A percentile compares a stretch with the other conserved stretches of the same genome.
Conservation (phyloP, 2,329 filamentous ascomycete genomes). For the Colletotrichum sp. region DNA sequence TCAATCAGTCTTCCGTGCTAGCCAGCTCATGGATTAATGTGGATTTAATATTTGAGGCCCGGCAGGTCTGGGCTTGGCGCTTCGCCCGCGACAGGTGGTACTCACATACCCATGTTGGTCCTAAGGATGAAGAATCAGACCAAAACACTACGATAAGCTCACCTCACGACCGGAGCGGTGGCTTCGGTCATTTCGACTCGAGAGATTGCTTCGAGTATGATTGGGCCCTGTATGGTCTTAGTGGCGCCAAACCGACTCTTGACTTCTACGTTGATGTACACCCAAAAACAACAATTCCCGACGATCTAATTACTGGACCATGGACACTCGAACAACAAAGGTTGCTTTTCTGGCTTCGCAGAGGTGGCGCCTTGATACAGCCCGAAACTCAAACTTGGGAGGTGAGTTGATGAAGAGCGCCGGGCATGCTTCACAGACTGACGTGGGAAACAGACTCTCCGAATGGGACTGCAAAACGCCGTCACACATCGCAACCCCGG, state of each 20-base stretch:
- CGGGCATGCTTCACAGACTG: neutral
- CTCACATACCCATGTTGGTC: conserved; percentile 28
- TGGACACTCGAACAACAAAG: conserved; percentile 43
- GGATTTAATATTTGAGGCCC: conserved; percentile 51
- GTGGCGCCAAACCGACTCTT: neutral
- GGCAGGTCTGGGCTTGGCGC: conserved; percentile 50
- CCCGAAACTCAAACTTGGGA: conserved; percentile 45
- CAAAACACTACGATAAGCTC: conserved; percentile 3
- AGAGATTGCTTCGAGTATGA: conserved; percentile 41
- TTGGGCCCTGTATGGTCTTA: conserved; percentile 25
- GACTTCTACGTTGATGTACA: conserved; percentile 40
- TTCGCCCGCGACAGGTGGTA: conserved; percentile 38
- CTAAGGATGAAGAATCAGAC: conserved; percentile 18
- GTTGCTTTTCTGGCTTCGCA: conserved; percentile 51
- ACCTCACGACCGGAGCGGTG: conserved; percentile 27
- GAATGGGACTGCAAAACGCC: conserved; percentile 4
- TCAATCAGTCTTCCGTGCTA: conserved; percentile 45
- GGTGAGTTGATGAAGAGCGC: neutral
- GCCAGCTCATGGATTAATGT: conserved; percentile 48
- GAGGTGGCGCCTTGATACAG: conserved; percentile 39
- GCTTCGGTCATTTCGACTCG: conserved; percentile 33
- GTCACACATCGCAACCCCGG: conserved; percentile 12
- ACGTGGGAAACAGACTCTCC: neutral
- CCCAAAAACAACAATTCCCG: conserved; percentile 41
- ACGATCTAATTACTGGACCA: conserved; percentile 43